These are phyloP conservation scores for Chloris gayana DNA, from an alignment of 176 grass and related monocot genomes.

Conservation along the genomic window DNA sequence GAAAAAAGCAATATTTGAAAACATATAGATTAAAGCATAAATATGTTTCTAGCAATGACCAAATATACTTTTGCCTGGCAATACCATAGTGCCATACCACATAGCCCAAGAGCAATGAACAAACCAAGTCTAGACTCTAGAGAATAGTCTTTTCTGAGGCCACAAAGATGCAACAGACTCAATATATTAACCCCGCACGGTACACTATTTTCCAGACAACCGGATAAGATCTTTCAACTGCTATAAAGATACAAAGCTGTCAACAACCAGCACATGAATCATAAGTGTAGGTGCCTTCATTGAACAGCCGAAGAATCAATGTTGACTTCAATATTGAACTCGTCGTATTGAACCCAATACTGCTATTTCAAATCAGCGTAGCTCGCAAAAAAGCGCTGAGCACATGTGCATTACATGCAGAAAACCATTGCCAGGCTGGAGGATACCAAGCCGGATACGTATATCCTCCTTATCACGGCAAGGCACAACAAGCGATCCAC, in stretches of 20 bases:
- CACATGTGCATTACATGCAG: constrained; percentile 2
- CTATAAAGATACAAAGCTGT: neutral
- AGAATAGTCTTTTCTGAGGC: neutral
- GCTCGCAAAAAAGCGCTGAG: neutral
- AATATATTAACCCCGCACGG: neutral
- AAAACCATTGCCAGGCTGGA: constrained; percentile 6
- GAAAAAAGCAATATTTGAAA: neutral
- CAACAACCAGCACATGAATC: neutral
- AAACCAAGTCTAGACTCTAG: neutral
- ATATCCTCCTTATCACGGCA: neutral
- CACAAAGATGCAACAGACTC: constrained; percentile 23
- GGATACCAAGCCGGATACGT: neutral
- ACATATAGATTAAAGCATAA: no score
- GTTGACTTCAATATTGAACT: neutral
- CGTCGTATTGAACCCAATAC: neutral
- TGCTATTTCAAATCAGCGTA: neutral
- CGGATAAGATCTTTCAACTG: neutral
- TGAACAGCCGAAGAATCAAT: neutral
- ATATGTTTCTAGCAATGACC: neutral
- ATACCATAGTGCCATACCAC: neutral
- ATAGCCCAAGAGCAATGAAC: neutral
- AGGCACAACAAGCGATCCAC: neutral
- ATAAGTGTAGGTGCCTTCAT: constrained; percentile 4
- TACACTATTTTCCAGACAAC: neutral
- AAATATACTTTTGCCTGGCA: neutral